Conservation (phyloP, 2,329 filamentous ascomycete genomes). For the Hyphodiscus sp. region DNA sequence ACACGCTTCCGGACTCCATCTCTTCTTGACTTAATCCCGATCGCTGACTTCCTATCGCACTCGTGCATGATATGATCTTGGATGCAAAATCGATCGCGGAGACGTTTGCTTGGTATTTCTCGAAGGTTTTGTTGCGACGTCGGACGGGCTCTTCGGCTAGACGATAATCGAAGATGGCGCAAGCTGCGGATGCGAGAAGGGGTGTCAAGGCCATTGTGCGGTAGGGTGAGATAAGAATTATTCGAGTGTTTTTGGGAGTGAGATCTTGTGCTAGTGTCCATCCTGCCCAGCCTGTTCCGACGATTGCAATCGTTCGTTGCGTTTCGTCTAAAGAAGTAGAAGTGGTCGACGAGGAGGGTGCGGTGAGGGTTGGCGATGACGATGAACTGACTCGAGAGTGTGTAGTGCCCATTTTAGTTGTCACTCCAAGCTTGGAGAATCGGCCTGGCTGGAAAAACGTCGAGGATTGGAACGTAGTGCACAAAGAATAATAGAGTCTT, state of each 20-base stretch:
- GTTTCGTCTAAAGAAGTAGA: background rate
- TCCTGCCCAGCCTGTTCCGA: conserved; percentile 37
- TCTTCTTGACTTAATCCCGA: background rate
- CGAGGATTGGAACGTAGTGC: background rate
- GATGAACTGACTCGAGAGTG: background rate
- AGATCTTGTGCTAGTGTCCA: conserved; percentile 34
- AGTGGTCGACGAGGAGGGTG: background rate
- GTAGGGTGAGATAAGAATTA: conserved; percentile 31
- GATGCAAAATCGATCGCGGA: conserved; percentile 33
- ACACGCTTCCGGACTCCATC: conserved; percentile 23
- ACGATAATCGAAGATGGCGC: conserved; percentile 38
- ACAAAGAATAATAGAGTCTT: background rate
- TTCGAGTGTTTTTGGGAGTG: conserved; percentile 24
- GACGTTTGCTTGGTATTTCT: conserved; percentile 36
- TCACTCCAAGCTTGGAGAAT: background rate
- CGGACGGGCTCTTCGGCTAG: conserved; percentile 39
- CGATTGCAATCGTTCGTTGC: conserved; percentile 21
- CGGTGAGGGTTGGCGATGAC: background rate
- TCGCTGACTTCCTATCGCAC: conserved; percentile 27
- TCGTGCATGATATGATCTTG: conserved; percentile 30
- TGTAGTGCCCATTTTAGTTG: background rate
- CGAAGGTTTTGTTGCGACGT: conserved; percentile 27
- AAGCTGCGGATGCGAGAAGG: conserved; percentile 38
- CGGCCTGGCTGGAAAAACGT: background rate
- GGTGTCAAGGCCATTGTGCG: conserved; percentile 39